A percentile compares a stretch with the other conserved stretches of the same genome.
phyloP scores from a whole-genome alignment of 441 rosid species.

The Breynia disticha region DNA sequence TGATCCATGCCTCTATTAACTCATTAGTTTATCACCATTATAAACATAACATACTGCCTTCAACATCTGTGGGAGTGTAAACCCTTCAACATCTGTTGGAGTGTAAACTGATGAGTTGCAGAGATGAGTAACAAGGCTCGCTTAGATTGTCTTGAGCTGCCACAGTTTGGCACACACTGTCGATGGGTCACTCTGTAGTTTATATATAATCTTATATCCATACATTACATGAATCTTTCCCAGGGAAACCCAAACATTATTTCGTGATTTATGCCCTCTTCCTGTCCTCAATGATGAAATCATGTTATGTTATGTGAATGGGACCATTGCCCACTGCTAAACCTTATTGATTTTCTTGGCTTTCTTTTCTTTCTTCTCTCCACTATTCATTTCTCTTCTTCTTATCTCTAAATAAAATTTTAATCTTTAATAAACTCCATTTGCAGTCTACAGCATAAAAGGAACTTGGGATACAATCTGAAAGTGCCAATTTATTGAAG shows the following conservation, averaged over 20 bases:
- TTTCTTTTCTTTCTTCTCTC: not conserved
- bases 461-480: no score
- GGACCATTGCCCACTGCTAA: constrained; percentile 39
- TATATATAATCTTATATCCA: constrained; percentile 6
- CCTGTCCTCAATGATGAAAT: constrained; percentile 5
- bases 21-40: not conserved
- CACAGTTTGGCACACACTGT: constrained; percentile 19
- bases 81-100: not conserved
- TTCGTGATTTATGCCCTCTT: constrained; percentile 1
- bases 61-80: no score
- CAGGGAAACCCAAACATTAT: constrained; percentile 3
- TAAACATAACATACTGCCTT: not conserved
- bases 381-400: not conserved
- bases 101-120: constrained; percentile 5
- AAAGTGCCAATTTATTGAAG: no score
- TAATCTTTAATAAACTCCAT: no score
- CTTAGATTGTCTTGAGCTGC: constrained; percentile 4
- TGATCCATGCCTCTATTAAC: constrained; percentile 18
- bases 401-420: constrained; percentile 4
- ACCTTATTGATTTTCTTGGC: constrained; percentile 6
- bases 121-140: not conserved
- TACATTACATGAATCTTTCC: constrained; percentile 3
- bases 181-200: constrained; percentile 18
- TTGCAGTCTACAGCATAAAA: no score
- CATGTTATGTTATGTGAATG: constrained; percentile 13